These are phyloP conservation scores for Diaporthe destruens DNA, from an alignment of 2,329 filamentous ascomycete genomes.

Conservation along the genomic window DNA sequence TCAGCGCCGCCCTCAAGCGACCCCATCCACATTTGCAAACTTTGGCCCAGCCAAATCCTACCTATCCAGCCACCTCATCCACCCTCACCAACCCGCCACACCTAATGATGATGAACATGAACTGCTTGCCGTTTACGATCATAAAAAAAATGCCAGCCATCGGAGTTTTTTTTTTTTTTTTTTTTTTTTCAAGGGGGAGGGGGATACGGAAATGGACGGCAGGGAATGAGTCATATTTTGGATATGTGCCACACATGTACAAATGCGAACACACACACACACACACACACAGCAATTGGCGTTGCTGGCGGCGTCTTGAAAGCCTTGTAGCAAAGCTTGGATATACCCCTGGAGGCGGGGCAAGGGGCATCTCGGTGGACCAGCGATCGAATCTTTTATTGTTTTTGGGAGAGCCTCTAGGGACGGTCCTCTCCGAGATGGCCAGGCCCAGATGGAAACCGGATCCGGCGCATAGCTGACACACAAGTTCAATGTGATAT, in stretches of 20 bases:
- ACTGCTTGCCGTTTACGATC: constrained; percentile 38
- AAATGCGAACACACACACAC: constrained; percentile 12
- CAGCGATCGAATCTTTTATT: constrained; percentile 33
- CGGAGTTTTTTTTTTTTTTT: constrained; percentile 33
- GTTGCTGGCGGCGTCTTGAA: constrained; percentile 42
- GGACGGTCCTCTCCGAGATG: constrained; percentile 13
- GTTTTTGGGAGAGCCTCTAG: constrained; percentile 7
- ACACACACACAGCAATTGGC: constrained; percentile 38
- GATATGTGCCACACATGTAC: constrained; percentile 21
- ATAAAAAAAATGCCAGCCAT: constrained; percentile 27
- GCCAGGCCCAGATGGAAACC: not conserved
- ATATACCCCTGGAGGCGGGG: constrained; percentile 37
- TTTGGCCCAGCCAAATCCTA: constrained; percentile 15
- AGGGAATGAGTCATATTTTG: constrained; percentile 31
- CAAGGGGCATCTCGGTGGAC: constrained; percentile 33
- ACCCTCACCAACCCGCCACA: constrained; percentile 15
- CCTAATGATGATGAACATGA: constrained; percentile 41
- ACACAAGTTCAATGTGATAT: constrained; percentile 21
- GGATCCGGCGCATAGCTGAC: constrained; percentile 14
- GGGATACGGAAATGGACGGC: constrained; percentile 25
- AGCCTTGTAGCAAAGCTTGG: constrained; percentile 39
- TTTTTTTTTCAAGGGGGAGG: not conserved
- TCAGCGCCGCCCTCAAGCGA: constrained; percentile 14
- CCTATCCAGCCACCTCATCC: not conserved
- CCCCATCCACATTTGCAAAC: constrained; percentile 17